Evolutionary conservation across 164 flowering plant genomes (phyloP).

Genomic region (Stephania japonica): DNA sequence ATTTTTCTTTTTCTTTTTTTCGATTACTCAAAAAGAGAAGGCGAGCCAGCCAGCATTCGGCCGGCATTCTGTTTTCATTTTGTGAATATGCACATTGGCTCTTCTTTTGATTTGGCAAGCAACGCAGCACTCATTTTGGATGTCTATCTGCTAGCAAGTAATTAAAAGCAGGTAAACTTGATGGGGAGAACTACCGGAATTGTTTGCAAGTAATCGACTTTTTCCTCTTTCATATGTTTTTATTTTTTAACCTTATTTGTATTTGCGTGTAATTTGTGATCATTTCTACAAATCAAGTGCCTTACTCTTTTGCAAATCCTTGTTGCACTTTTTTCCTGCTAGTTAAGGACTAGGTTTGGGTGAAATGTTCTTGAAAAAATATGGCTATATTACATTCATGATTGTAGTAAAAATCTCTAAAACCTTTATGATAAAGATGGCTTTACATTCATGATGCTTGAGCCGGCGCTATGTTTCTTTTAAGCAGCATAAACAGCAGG

Average conservation of each 20-base stretch:
- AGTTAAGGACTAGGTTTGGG: background rate
- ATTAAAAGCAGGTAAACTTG: background rate
- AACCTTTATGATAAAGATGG: background rate
- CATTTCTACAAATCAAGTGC: background rate
- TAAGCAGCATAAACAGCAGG: background rate
- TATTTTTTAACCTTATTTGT: background rate
- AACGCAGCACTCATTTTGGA: background rate
- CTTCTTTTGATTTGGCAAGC: background rate
- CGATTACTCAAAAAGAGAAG: background rate
- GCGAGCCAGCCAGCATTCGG: background rate
- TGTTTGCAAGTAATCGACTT: background rate
- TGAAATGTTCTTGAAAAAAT: background rate
- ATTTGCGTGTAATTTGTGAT: background rate
- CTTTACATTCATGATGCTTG: background rate
- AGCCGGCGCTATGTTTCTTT: background rate
- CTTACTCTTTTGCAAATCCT: background rate
- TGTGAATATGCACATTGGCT: background rate
- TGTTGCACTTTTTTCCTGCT: background rate
- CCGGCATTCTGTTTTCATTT: too few relatives aligned
- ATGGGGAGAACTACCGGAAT: background rate
- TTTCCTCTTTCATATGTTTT: background rate
- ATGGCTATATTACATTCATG: too few relatives aligned
- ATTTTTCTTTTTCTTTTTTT: background rate
- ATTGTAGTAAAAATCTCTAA: too few relatives aligned
- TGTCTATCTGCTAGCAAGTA: background rate